phyloP scores from a whole-genome alignment of 768 basidiomycete genomes.

The Termitomyces titanicus region DNA sequence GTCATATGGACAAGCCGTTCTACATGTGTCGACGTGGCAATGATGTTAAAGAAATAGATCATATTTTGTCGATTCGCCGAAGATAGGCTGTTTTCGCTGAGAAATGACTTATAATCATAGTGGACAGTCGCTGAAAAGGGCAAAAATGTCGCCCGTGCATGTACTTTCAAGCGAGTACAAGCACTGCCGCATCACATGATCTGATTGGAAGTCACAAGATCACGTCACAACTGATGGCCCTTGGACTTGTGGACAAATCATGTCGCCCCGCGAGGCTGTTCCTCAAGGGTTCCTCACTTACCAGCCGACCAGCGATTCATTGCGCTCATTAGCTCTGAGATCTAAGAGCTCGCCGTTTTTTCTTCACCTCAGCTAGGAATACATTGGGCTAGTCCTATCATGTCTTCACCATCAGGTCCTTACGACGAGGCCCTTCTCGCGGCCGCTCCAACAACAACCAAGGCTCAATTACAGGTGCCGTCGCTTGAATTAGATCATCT shows the following conservation, averaged over 20 bases:
- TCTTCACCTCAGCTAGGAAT: conserved; percentile 16
- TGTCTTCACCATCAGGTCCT: conserved; percentile 16
- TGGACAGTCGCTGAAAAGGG: background rate
- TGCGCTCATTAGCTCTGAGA: too few relatives aligned
- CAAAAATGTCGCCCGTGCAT: too few relatives aligned
- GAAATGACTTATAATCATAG: background rate
- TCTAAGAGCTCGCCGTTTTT: conserved; percentile 1
- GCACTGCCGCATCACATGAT: too few relatives aligned
- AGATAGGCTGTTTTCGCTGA: background rate
- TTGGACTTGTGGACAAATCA: background rate
- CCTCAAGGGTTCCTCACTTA: too few relatives aligned
- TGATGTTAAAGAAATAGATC: background rate
- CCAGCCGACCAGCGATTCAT: conserved; percentile 4
- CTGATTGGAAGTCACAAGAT: background rate
- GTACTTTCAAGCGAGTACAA: too few relatives aligned
- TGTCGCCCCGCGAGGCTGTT: conserved; percentile 11
- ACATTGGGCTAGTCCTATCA: conserved; percentile 7
- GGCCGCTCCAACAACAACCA: conserved; percentile 33
- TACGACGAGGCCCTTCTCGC: conserved; percentile 37
- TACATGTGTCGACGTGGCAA: background rate
- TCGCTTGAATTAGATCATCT: background rate
- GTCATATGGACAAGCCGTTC: too few relatives aligned
- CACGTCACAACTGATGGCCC: conserved; percentile 4
- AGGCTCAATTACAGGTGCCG: conserved; percentile 34
- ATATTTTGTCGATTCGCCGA: background rate